phyloP scores from a whole-genome alignment of 148 eudicot species.

The Vaccinium macrocarpon region DNA sequence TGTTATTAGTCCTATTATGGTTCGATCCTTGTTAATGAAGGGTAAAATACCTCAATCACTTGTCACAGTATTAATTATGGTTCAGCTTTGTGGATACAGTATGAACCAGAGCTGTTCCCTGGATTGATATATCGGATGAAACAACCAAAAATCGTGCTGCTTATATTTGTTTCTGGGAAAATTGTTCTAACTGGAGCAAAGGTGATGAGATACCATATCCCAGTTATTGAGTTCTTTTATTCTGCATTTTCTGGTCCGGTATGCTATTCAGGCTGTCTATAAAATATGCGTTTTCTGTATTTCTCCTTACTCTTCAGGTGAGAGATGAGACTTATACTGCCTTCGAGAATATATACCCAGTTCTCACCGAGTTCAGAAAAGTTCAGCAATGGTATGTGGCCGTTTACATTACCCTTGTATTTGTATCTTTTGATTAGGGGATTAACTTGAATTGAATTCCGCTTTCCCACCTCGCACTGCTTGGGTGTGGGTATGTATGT shows the following conservation, averaged over 20 bases:
- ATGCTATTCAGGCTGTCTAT: neutral
- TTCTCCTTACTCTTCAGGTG: conserved; percentile 41
- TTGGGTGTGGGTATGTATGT: neutral
- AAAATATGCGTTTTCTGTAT: neutral
- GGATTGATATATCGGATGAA: conserved; percentile 93
- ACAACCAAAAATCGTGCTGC: conserved; percentile 85
- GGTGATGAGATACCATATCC: conserved; percentile 36
- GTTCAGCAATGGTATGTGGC: conserved; percentile 70
- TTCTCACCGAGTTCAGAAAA: conserved; percentile 82
- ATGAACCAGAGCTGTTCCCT: conserved; percentile 94
- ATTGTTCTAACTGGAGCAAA: conserved; percentile 94
- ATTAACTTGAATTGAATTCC: neutral
- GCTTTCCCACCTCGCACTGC: neutral
- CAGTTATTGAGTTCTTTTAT: neutral
- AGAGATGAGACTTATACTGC: conserved; percentile 86
- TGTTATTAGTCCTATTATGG: neutral
- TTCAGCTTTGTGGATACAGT: conserved; percentile 40
- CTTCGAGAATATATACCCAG: conserved; percentile 93
- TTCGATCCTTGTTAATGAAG: neutral
- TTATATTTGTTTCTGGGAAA: conserved; percentile 89
- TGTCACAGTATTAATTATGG: neutral
- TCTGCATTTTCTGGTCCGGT: neutral
- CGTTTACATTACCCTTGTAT: neutral
- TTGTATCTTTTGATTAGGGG: neutral
- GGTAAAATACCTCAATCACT: neutral